Evolutionary conservation across 2,329 filamentous ascomycete genomes (phyloP).

Genomic region (Phyllosticta citribraziliensis): DNA sequence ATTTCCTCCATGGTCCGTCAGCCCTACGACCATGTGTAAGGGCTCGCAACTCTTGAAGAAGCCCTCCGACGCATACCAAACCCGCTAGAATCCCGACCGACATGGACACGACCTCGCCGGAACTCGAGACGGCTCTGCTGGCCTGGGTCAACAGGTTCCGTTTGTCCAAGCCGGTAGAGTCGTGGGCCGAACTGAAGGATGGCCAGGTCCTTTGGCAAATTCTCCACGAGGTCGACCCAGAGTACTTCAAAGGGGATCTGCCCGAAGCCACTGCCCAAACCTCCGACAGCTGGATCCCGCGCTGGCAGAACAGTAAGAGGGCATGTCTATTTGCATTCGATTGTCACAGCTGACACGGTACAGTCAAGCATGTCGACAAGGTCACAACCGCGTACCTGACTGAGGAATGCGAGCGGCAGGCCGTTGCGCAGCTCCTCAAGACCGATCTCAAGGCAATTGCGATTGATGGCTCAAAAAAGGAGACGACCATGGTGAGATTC

Average conservation of each 20-base stretch:
- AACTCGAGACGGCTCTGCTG: constrained; percentile 11
- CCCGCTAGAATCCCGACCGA: not conserved
- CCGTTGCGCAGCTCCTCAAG: constrained; percentile 21
- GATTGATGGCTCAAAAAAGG: constrained; percentile 29
- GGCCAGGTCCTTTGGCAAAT: constrained; percentile 40
- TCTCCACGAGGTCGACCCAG: constrained; percentile 36
- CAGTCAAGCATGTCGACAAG: constrained; percentile 40
- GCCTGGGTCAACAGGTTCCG: constrained; percentile 31
- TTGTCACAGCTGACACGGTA: constrained; percentile 6
- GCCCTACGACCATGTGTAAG: not conserved
- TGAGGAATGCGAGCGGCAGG: constrained; percentile 33
- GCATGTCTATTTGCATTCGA: not conserved
- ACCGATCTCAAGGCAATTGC: constrained; percentile 41
- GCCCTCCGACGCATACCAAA: not conserved
- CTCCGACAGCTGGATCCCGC: constrained; percentile 40
- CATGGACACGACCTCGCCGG: constrained; percentile 10
- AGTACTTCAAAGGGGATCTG: constrained; percentile 39
- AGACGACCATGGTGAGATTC: constrained; percentile 24
- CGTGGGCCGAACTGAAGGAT: constrained; percentile 36
- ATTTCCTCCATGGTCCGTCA: not conserved
- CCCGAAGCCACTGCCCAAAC: constrained; percentile 35
- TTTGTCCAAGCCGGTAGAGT: constrained; percentile 23
- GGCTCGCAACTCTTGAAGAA: not conserved
- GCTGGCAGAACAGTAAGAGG: constrained; percentile 38
- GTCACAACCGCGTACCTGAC: constrained; percentile 40